Base-by-base conservation (phyloP, 352 stramenopile genomes). In the Phytophthora aleatoria region DNA sequence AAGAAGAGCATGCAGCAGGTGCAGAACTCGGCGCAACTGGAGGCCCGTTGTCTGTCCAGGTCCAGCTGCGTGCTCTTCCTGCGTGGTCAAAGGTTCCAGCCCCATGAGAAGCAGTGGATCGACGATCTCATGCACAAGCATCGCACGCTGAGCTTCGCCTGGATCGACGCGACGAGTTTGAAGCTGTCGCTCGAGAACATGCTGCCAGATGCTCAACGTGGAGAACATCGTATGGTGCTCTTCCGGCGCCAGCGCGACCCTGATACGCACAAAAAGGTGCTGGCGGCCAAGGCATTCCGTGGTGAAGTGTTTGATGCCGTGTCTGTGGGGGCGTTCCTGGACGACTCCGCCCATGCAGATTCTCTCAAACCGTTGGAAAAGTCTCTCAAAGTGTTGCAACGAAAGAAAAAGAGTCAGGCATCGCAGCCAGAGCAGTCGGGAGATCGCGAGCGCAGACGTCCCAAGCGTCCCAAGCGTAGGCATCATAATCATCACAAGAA, bases 61-160 rank as follows among this genome's bases (percentile, higher is more conserved):
- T 15, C 75, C 12, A 72, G 38, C 5, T 95, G 85, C 28, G 83
- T 92, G 45, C 70, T 95, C 2, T 33, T 94, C n/a, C 59, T 92
- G 35, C 74, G 87, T 12, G 78, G 83, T 1, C 66, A 76, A 50
- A 81, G 80, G 52, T 81, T 88, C 45, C 63, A 75, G 33, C 50
- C 77, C 20, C 83, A 91, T 51, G 83, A 95, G 57, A 84, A 82
- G 56, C 79, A 84, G 48, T 95, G 83, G 87, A 67, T 95, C 11
- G 73, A 86, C 28, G 73, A 70, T 38, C 64, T 95, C 12, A 76
- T 91, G 62, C 57, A 70, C 9, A 57, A 81, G 48, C 69, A 91
- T 51, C 83, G 85, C 54, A 81, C 69, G 3, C 31, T 89, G n/a
- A 71, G 73, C 41, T 95, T 94, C 44, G 83, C 73, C 10, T 94